Percentiles rank a stretch among this genome's conserved stretches.
These are phyloP conservation scores for Jatropha curcas DNA, from an alignment of 345 rosid genomes.

Conservation along the genomic window DNA sequence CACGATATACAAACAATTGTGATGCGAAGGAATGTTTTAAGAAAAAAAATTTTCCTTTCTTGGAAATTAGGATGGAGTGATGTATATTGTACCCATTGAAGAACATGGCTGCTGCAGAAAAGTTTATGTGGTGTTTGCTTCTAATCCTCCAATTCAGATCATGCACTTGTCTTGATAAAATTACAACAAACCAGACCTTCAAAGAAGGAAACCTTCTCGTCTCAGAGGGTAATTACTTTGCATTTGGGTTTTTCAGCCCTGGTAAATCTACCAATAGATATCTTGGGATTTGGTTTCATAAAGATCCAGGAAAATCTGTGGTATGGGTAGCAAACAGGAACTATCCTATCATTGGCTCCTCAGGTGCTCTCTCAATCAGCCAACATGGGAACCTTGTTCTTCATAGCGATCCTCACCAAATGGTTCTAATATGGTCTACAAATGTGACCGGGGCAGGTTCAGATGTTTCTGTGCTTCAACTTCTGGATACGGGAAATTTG, in stretches of 20 bases:
- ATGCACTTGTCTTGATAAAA: neutral
- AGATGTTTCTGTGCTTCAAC: neutral
- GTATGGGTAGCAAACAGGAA: slow-evolving; percentile 19
- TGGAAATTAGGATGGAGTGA: no score
- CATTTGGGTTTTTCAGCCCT: slow-evolving; percentile 13
- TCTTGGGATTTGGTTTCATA: slow-evolving; percentile 19
- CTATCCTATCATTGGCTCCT: slow-evolving; percentile 1
- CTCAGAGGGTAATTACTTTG: neutral
- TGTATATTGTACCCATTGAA: no score
- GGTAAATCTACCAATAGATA: slow-evolving; percentile 10
- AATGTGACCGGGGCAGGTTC: neutral
- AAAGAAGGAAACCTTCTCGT: slow-evolving; percentile 13
- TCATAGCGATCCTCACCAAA: neutral
- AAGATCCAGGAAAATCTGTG: neutral
- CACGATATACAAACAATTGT: no score
- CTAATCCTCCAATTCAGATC: neutral
- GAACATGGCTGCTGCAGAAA: neutral
- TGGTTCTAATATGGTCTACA: slow-evolving; percentile 3
- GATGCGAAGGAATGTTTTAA: no score
- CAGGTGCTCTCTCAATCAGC: neutral
- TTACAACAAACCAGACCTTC: slow-evolving; percentile 15
- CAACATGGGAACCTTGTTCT: slow-evolving; percentile 24
- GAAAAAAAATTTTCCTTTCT: no score
- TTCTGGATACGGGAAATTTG: slow-evolving; percentile 33
- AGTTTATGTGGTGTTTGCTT: neutral